phyloP scores from a whole-genome alignment of 192 early-diverging fungal species.

The Backusella parvicylindrica region DNA sequence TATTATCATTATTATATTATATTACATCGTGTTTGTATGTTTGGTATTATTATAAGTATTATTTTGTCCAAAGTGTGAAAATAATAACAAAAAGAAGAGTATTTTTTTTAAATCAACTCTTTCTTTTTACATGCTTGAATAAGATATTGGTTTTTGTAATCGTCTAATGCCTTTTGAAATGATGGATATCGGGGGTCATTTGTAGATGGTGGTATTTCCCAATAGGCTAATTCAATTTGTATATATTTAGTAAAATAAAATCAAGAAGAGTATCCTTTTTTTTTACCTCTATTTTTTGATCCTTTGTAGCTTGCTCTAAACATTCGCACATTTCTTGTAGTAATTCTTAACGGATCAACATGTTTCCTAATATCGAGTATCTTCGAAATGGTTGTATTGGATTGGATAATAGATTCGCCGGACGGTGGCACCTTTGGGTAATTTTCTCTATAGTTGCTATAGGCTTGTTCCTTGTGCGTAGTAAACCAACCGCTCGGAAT shows the following conservation, averaged over 20 bases:
- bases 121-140: not conserved
- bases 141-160: not conserved
- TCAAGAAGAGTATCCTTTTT: not conserved
- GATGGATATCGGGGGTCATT: not conserved
- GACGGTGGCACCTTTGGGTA: not conserved
- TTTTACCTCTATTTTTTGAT: not conserved
- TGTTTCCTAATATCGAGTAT: not conserved
- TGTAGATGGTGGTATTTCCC: not conserved
- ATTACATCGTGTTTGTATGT: not conserved
- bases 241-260: too few species aligned
- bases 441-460: not conserved
- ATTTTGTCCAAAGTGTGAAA: not conserved
- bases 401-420: not conserved
- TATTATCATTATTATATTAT: not conserved
- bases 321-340: not conserved
- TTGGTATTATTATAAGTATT: not conserved
- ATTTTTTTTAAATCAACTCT: not conserved
- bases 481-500: not conserved
- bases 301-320: not conserved
- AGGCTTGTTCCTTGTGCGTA: not conserved
- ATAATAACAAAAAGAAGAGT: not conserved
- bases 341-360: not conserved
- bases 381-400: not conserved
- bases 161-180: not conserved
- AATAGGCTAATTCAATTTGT: not conserved